Conservation (phyloP, 2,329 filamentous ascomycete species). For the Exophiala aquamarina region DNA sequence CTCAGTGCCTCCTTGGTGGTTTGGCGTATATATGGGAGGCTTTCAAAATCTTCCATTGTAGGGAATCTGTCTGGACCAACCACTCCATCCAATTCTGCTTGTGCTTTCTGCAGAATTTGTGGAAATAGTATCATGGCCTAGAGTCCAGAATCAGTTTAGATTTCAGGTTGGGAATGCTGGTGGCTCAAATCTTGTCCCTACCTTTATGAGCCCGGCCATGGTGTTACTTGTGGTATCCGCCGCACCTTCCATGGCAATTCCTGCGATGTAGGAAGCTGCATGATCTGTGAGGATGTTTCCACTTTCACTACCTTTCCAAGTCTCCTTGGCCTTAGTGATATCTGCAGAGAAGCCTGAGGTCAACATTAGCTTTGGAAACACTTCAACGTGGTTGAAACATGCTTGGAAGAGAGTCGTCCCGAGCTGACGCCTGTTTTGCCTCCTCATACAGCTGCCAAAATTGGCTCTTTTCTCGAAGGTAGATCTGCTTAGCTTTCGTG, state of each 20-base stretch:
- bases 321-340: constrained; percentile 16
- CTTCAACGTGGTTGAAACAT: constrained; percentile 40
- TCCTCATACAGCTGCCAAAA: constrained; percentile 10
- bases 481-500: constrained; percentile 9
- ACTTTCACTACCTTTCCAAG: constrained; percentile 20
- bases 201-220: constrained; percentile 46
- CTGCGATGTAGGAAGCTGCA: constrained; percentile 31
- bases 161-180: constrained; percentile 42
- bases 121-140: constrained; percentile 53
- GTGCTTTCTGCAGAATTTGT: constrained; percentile 44
- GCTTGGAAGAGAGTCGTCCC: constrained; percentile 36
- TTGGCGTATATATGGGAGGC: constrained; percentile 54
- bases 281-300: constrained; percentile 19
- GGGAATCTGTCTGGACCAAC: constrained; percentile 51
- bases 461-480: constrained; percentile 9
- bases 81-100: constrained; percentile 50
- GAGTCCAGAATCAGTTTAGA: constrained; percentile 34
- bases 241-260: constrained; percentile 42
- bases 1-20: constrained; percentile 57
- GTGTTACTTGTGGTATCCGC: constrained; percentile 51
- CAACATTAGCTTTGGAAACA: background rate
- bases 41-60: constrained; percentile 47
- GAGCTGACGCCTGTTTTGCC: constrained; percentile 31
- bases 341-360: constrained; percentile 4
- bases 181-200: constrained; percentile 34